A percentile compares a stretch with the other conserved stretches of the same genome.
Evolutionary conservation across 257 asterid species (phyloP).

Genomic region (Rauvolfia tetraphylla): DNA sequence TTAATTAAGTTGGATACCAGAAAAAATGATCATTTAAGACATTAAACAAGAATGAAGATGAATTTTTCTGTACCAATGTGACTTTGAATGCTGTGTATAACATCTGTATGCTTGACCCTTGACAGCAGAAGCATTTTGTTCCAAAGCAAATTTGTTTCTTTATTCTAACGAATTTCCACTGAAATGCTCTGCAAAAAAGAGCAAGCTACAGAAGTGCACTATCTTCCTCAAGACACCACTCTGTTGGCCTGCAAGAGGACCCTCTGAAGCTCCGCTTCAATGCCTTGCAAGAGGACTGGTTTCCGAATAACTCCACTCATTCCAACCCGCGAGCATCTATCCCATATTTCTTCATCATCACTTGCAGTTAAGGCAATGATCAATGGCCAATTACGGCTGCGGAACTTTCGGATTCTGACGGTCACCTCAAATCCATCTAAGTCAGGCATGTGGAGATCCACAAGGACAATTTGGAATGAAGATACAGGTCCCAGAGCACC

Average conservation of each 20-base stretch:
- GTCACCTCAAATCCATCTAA: slow-evolving; percentile 80
- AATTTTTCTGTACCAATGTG: slow-evolving; percentile 36
- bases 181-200: background rate
- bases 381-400: slow-evolving; percentile 75
- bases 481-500: slow-evolving; percentile 51
- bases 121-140: slow-evolving; percentile 8
- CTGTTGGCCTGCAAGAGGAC: slow-evolving; percentile 53
- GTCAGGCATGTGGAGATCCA: slow-evolving; percentile 83
- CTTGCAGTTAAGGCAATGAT: slow-evolving; percentile 66
- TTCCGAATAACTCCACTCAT: slow-evolving; percentile 76
- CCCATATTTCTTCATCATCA: slow-evolving; percentile 48
- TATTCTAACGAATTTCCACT: slow-evolving; percentile 3
- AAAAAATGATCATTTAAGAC: slow-evolving; percentile 2
- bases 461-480: slow-evolving; percentile 49
- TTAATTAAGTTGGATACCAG: background rate
- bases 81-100: slow-evolving; percentile 38
- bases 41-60: slow-evolving; percentile 25
- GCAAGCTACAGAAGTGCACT: background rate
- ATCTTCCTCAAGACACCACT: slow-evolving; percentile 21
- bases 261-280: slow-evolving; percentile 58
- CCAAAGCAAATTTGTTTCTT: slow-evolving; percentile 11
- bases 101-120: slow-evolving; percentile 32
- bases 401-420: slow-evolving; percentile 58
- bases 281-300: slow-evolving; percentile 62
- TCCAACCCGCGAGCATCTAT: slow-evolving; percentile 57